phyloP scores from a whole-genome alignment of 257 asterid species.

The Hygrophila difformis region DNA sequence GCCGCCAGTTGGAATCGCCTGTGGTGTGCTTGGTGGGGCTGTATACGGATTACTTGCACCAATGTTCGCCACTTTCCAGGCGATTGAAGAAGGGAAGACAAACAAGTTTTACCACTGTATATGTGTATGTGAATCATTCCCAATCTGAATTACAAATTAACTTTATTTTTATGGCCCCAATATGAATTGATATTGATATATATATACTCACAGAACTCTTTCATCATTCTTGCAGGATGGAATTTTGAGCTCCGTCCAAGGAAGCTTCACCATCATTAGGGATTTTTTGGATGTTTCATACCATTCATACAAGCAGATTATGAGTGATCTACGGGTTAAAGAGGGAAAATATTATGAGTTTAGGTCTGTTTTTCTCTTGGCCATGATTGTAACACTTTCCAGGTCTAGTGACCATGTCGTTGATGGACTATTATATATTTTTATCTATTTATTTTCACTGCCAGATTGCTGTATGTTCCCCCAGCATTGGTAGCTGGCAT shows the following conservation, averaged over 20 bases:
- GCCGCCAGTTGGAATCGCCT: slow-evolving; percentile 48
- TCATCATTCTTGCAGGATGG: slow-evolving; percentile 68
- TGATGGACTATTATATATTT: no score
- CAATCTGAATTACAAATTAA: neutral
- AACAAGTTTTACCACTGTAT: slow-evolving; percentile 67
- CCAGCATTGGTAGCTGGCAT: slow-evolving; percentile 54
- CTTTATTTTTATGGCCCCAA: slow-evolving; percentile 4
- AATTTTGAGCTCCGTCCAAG: slow-evolving; percentile 53
- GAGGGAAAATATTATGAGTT: slow-evolving; percentile 67
- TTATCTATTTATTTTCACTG: no score
- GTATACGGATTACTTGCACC: slow-evolving; percentile 84
- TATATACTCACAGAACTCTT: no score
- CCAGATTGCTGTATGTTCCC: slow-evolving; percentile 69
- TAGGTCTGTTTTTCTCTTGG: slow-evolving; percentile 36
- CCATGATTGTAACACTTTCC: neutral
- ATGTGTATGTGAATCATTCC: slow-evolving; percentile 33
- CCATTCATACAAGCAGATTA: slow-evolving; percentile 63
- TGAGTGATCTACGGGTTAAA: slow-evolving; percentile 56
- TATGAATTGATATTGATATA: no score
- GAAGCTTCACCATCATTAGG: slow-evolving; percentile 65
- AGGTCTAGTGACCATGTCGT: slow-evolving; percentile 1
- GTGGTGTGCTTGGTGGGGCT: slow-evolving; percentile 57
- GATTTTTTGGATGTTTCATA: slow-evolving; percentile 69
- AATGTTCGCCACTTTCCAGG: slow-evolving; percentile 71
- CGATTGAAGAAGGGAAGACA: slow-evolving; percentile 65